phyloP scores from a whole-genome alignment of 2,329 filamentous ascomycete species.

The Zymoseptoria tritici region DNA sequence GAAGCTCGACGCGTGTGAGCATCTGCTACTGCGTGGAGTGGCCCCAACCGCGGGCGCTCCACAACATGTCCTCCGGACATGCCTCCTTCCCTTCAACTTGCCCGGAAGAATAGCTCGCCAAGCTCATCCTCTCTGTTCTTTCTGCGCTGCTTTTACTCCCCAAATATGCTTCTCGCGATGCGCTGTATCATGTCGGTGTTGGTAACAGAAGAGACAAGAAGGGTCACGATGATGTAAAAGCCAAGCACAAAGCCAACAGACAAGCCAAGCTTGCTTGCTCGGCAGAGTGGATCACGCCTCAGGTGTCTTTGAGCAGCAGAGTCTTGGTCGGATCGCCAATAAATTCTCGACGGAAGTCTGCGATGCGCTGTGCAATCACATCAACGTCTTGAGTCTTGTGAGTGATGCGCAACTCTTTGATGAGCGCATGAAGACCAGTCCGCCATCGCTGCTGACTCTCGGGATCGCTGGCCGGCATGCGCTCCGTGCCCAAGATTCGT shows the following conservation, averaged over 20 bases:
- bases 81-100: background rate
- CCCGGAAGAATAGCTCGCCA: background rate
- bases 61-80: background rate
- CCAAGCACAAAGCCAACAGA: background rate
- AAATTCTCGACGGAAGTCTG: slow-evolving; percentile 59
- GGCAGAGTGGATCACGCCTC: background rate
- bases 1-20: background rate
- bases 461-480: slow-evolving; percentile 17
- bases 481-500: slow-evolving; percentile 21
- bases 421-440: slow-evolving; percentile 53
- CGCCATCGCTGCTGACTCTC: slow-evolving; percentile 43
- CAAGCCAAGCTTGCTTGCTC: background rate
- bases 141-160: background rate
- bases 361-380: slow-evolving; percentile 58
- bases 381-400: slow-evolving; percentile 57
- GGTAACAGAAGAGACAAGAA: background rate
- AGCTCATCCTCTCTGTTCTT: background rate
- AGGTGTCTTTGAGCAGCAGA: slow-evolving; percentile 30
- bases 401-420: slow-evolving; percentile 52
- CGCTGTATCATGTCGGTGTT: background rate
- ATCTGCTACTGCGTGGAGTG: background rate
- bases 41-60: too few species aligned
- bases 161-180: background rate
- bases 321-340: slow-evolving; percentile 58
- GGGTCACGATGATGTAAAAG: background rate